These are phyloP conservation scores for Ceratocystis lukuohia DNA, from an alignment of 2,329 filamentous ascomycete genomes.

Conservation along the genomic window DNA sequence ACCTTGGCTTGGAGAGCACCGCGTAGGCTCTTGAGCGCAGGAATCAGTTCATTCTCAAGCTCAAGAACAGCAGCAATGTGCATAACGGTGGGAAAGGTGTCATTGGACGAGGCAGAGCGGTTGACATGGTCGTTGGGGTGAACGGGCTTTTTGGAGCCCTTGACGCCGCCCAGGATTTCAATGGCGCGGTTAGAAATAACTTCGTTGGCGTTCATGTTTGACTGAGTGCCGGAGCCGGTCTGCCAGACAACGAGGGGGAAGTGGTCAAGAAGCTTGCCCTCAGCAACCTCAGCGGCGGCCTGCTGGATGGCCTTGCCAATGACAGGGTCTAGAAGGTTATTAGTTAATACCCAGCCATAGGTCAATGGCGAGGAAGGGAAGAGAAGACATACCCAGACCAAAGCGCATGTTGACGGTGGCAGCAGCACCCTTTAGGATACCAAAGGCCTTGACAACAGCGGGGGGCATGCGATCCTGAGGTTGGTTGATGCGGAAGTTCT, in stretches of 20 bases:
- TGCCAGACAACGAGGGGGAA: conserved; percentile 99
- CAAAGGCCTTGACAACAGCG: conserved; percentile 82
- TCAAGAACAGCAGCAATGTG: conserved; percentile 96
- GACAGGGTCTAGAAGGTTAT: conserved; percentile 55
- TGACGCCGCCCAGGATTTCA: conserved; percentile 85
- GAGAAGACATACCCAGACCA: conserved; percentile 53
- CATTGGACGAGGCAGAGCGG: conserved; percentile 96
- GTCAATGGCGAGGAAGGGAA: not conserved
- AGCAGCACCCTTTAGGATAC: conserved; percentile 92
- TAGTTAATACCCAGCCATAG: too few relatives aligned
- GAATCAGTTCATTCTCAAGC: conserved; percentile 72
- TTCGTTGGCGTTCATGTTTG: conserved; percentile 99
- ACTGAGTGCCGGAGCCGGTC: conserved; percentile 95
- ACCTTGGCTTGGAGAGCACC: conserved; percentile 78
- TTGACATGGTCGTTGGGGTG: conserved; percentile 99
- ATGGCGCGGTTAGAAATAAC: conserved; percentile 99
- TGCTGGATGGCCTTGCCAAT: conserved; percentile 87
- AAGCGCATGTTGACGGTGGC: conserved; percentile 91
- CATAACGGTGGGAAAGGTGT: conserved; percentile 99
- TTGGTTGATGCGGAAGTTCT: conserved; percentile 99
- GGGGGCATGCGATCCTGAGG: conserved; percentile 97
- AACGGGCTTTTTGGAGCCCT: conserved; percentile 95
- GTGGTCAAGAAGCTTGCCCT: conserved; percentile 87
- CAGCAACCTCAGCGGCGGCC: conserved; percentile 83
- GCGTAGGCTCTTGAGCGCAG: conserved; percentile 68